Evolutionary conservation across 441 rosid genomes (phyloP), one percentile per base, ranked within the genome.

Genomic region (Mallotus repandus): DNA sequence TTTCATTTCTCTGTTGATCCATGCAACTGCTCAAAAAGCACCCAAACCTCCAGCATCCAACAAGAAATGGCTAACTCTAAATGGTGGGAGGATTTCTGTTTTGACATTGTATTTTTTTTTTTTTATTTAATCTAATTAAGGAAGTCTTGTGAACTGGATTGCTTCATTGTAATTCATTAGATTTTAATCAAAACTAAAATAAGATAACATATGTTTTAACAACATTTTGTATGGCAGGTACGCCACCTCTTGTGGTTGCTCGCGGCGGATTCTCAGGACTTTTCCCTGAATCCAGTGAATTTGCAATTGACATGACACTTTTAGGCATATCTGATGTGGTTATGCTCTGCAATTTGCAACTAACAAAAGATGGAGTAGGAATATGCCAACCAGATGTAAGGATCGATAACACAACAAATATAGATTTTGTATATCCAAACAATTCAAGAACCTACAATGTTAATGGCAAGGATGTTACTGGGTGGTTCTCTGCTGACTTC

Each of bases 251-350:
- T 8, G 87, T 92, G 35, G 75, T 90, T 38, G 98, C 97, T 0
- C 89, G 92, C 2, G 97, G 98, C 0, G 97, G 99, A 7, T 85
- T 89, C 76, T 85, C 97, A 0, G 98, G 99, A 63, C 63, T 89
- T n/a, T 90, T 90, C 74, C 99, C 97, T 0, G 95, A 91, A 74
- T 90, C 94, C 0, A 82, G 90, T 35, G 41, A 68, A 55, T 74
- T 66, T 13, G 97, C 94, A 2, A 80, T 78, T 4, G 80, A 77
- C 22, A 73, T 88, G 81, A 86, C 85, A 9, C 13, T 72, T 3
- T 63, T 75, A 14, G 79, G 85, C 77, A 19, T 79, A 1, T 73
- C 79, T 4, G 79, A 82, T 3, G 63, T 84, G 69, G 81, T 84
- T 53, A 19, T 93, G 79, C 79, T 80, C 63, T 93, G 99, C 81